Conservation (phyloP, 1,284 basidiomycete species). For the Cystobasidiaceae sp. region DNA sequence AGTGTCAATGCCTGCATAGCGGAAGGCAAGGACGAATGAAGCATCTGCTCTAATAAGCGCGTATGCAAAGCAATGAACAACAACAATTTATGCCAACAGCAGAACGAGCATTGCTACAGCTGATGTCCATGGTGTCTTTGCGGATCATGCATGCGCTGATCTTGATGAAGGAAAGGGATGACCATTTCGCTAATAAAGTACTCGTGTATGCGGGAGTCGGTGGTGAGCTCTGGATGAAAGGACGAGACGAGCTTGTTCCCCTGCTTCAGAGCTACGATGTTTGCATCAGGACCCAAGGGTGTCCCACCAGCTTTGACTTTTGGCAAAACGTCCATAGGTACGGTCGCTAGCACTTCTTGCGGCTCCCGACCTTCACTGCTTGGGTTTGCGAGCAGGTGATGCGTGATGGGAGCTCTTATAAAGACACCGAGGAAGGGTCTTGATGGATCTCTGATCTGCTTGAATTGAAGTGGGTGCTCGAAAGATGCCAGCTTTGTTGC, state of each 20-base stretch:
- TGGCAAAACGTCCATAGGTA: constrained; percentile 54
- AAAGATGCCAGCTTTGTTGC: constrained; percentile 75
- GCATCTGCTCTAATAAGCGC: no score
- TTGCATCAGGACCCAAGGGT: constrained; percentile 52
- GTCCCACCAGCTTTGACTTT: constrained; percentile 34
- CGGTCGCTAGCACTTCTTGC: constrained; percentile 61
- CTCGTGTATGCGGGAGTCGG: constrained; percentile 58
- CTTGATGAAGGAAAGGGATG: neutral
- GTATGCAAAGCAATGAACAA: no score
- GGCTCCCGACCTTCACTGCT: constrained; percentile 53
- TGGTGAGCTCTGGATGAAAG: constrained; percentile 91
- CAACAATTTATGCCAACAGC: no score
- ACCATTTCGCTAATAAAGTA: constrained; percentile 20
- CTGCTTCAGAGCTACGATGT: constrained; percentile 81
- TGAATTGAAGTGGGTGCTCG: constrained; percentile 67
- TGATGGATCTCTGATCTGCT: constrained; percentile 58
- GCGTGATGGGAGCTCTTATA: constrained; percentile 79
- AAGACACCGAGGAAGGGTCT: constrained; percentile 79
- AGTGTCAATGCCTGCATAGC: no score
- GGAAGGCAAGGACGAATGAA: no score
- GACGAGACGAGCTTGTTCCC: constrained; percentile 79
- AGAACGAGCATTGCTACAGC: no score
- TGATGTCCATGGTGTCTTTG: no score
- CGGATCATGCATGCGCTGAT: neutral
- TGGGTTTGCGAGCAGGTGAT: constrained; percentile 29